Percentiles rank a stretch among this genome's conserved stretches.
These are phyloP conservation scores for Coniochaeta sp. DNA, from an alignment of 2,329 filamentous ascomycete genomes.

Conservation along the genomic window DNA sequence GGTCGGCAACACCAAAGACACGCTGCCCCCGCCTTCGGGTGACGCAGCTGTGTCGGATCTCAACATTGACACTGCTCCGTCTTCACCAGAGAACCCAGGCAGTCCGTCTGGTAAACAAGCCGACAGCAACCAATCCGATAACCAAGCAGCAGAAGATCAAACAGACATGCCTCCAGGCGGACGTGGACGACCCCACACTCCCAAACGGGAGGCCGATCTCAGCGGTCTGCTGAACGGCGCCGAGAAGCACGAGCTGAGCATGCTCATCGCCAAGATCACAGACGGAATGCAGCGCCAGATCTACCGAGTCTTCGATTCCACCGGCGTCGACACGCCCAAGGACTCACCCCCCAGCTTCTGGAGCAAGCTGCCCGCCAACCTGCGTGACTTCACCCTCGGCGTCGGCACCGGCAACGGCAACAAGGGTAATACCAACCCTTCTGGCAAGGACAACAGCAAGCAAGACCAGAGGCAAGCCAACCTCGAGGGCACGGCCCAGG, in stretches of 20 bases:
- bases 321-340: conserved; percentile 19
- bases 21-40: conserved; percentile 1
- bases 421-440: conserved; percentile 6
- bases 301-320: conserved; percentile 42
- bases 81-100: background rate
- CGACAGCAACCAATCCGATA: conserved; percentile 5
- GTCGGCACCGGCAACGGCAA: background rate
- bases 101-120: background rate
- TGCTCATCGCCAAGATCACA: conserved; percentile 43
- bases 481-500: background rate
- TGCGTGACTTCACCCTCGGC: conserved; percentile 15
- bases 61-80: background rate
- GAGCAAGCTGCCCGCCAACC: conserved; percentile 24
- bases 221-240: conserved; percentile 38
- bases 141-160: background rate
- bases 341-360: conserved; percentile 20
- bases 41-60: background rate
- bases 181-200: conserved; percentile 20
- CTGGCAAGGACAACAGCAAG: background rate
- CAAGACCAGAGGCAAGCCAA: background rate
- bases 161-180: conserved; percentile 32
- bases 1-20: background rate
- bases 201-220: conserved; percentile 42
- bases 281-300: conserved; percentile 49
- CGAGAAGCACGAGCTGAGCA: conserved; percentile 46